Conservation (phyloP, 768 basidiomycete species). For the Strobilomyces echinocephalus region DNA sequence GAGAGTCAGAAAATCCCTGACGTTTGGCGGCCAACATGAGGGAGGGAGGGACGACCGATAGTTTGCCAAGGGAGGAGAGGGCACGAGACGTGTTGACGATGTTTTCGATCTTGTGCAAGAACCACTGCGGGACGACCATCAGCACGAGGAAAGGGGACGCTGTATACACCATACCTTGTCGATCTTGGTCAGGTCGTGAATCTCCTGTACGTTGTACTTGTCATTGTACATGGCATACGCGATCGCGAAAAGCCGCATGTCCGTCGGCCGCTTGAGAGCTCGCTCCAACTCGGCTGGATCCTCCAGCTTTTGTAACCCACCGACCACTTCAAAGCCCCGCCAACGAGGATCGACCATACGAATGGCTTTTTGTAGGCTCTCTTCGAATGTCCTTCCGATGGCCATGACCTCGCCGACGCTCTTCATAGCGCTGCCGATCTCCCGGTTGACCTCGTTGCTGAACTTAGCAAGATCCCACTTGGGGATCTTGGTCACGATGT, state of each 20-base stretch:
- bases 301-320: conserved; percentile 81
- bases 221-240: conserved; percentile 97
- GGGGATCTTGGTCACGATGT: conserved; percentile 99
- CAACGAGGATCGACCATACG: conserved; percentile 96
- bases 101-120: conserved; percentile 97
- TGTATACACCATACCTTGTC: conserved; percentile 61
- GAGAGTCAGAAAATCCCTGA: conserved; percentile 92
- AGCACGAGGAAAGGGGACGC: not conserved
- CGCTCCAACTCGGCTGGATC: conserved; percentile 58
- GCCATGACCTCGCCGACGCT: conserved; percentile 99
- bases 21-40: conserved; percentile 85
- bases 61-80: conserved; percentile 63
- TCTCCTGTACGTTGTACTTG: conserved; percentile 80
- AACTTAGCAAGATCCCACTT: conserved; percentile 99
- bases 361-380: conserved; percentile 96
- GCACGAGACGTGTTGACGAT: conserved; percentile 84
- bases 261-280: conserved; percentile 80
- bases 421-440: conserved; percentile 98
- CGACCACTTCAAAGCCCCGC: conserved; percentile 95
- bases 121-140: conserved; percentile 64
- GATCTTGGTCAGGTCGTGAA: conserved; percentile 96
- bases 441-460: conserved; percentile 86
- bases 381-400: conserved; percentile 98
- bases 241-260: conserved; percentile 94
- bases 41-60: conserved; percentile 66